phyloP scores from a whole-genome alignment of 2,329 filamentous ascomycete species.

The Dryadomyces sulphureus region DNA sequence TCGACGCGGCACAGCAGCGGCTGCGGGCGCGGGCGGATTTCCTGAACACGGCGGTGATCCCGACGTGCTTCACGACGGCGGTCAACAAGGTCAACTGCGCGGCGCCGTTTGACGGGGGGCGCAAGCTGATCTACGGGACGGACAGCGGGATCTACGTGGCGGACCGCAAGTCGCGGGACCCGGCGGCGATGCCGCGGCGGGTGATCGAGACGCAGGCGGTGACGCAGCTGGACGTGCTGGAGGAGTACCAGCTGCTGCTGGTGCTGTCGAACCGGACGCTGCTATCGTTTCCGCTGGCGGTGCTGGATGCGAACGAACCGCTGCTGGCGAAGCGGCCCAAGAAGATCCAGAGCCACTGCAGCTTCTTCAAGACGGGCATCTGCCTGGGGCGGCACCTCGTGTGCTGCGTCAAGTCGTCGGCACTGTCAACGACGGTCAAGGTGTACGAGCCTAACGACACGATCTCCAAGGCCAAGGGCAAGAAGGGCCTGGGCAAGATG shows the following conservation, averaged over 20 bases:
- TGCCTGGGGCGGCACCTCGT: conserved; percentile 89
- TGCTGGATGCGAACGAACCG: conserved; percentile 71
- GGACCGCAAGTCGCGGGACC: conserved; percentile 80
- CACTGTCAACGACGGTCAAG: conserved; percentile 90
- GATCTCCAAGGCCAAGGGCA: conserved; percentile 86
- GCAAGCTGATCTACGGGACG: conserved; percentile 88
- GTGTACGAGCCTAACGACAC: conserved; percentile 98
- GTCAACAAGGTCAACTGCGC: conserved; percentile 86
- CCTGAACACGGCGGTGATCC: conserved; percentile 59
- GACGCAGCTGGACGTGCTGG: conserved; percentile 88
- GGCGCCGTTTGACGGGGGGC: conserved; percentile 84
- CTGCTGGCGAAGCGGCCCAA: conserved; percentile 72
- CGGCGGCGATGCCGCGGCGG: conserved; percentile 53
- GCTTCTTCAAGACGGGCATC: conserved; percentile 96
- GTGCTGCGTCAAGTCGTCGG: conserved; percentile 89
- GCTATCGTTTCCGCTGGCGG: conserved; percentile 75
- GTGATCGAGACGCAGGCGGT: conserved; percentile 79
- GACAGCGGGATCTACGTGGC: conserved; percentile 88
- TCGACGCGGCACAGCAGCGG: conserved; percentile 78
- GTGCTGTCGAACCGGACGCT: conserved; percentile 89
- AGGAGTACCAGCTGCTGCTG: conserved; percentile 84
- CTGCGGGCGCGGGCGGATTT: conserved; percentile 80
- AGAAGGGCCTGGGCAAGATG: conserved; percentile 90
- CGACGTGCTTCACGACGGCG: conserved; percentile 42
- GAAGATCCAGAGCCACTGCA: conserved; percentile 94